Conservation (phyloP, 495 filamentous ascomycete species). For the Aspergillus carlsbadensis region DNA sequence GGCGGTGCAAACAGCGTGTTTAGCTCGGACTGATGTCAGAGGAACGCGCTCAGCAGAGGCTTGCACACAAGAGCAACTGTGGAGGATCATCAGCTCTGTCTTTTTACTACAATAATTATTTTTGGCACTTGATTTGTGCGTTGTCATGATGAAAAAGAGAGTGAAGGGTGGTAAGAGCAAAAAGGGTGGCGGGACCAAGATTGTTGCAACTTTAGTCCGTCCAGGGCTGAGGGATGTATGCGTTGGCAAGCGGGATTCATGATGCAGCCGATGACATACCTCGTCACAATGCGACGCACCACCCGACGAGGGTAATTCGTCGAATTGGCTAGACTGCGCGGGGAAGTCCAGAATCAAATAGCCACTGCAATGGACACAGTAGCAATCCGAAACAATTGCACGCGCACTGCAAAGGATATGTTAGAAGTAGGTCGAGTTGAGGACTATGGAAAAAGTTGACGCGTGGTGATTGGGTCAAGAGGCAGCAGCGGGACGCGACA, state of each 20-base stretch:
- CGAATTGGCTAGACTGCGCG: constrained; percentile 7
- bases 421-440: constrained; percentile 13
- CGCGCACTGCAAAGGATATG: constrained; percentile 13
- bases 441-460: constrained; percentile 23
- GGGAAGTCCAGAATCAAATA: constrained; percentile 2
- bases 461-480: constrained; percentile 31
- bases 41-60: constrained; percentile 17
- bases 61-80: constrained; percentile 24
- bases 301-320: constrained; percentile 21
- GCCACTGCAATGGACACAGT: constrained; percentile 2
- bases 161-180: constrained; percentile 21
- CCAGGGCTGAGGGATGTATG: constrained; percentile 43
- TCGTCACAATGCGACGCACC: constrained; percentile 40
- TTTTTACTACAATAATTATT: constrained; percentile 18
- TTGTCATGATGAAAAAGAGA: constrained; percentile 24
- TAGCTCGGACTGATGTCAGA: constrained; percentile 27
- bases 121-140: constrained; percentile 28
- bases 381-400: constrained; percentile 11
- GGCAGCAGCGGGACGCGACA: constrained; percentile 18
- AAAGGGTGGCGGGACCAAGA: constrained; percentile 20
- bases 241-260: constrained; percentile 46
- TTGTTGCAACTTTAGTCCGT: constrained; percentile 33
- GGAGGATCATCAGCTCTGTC: constrained; percentile 27
- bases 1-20: constrained; percentile 30
- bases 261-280: constrained; percentile 46